These are phyloP conservation scores for Nemania serpens DNA, from an alignment of 2,329 filamentous ascomycete genomes.

Conservation along the genomic window DNA sequence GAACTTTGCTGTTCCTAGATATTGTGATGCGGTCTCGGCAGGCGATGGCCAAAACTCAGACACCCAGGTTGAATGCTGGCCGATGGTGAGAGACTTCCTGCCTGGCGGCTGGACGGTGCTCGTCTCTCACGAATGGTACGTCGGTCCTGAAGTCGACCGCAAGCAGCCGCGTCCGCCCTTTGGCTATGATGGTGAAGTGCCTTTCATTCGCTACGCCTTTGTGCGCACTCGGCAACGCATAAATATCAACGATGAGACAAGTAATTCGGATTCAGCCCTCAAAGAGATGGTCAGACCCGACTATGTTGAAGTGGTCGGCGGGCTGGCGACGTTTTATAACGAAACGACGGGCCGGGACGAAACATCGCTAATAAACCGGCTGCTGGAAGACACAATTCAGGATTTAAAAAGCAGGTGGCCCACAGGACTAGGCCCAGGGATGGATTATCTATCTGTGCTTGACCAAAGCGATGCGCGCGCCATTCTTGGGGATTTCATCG, in stretches of 20 bases:
- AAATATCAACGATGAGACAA: not conserved
- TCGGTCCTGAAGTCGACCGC: not conserved
- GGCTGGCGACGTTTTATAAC: not conserved
- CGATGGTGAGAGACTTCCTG: not conserved
- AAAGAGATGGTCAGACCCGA: not conserved
- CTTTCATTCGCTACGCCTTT: slow-evolving; percentile 1
- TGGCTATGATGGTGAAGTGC: not conserved
- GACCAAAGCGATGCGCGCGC: not conserved
- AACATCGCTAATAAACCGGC: not conserved
- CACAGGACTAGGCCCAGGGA: not conserved
- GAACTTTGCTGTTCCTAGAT: not conserved
- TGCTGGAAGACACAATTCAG: not conserved
- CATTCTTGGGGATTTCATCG: not conserved
- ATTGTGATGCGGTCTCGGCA: not conserved
- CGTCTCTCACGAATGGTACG: not conserved
- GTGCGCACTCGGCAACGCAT: not conserved
- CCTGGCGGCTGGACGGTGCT: not conserved
- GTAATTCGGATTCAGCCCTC: not conserved
- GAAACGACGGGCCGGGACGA: not conserved
- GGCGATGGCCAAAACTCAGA: not conserved
- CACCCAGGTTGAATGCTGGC: not conserved
- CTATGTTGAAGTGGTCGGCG: not conserved
- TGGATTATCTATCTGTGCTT: not conserved
- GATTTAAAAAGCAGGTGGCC: not conserved
- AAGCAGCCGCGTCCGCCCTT: not conserved